A percentile compares a stretch with the other conserved stretches of the same genome.
phyloP scores from a whole-genome alignment of 192 early-diverging fungal genomes.

The Allomyces arbusculus region DNA sequence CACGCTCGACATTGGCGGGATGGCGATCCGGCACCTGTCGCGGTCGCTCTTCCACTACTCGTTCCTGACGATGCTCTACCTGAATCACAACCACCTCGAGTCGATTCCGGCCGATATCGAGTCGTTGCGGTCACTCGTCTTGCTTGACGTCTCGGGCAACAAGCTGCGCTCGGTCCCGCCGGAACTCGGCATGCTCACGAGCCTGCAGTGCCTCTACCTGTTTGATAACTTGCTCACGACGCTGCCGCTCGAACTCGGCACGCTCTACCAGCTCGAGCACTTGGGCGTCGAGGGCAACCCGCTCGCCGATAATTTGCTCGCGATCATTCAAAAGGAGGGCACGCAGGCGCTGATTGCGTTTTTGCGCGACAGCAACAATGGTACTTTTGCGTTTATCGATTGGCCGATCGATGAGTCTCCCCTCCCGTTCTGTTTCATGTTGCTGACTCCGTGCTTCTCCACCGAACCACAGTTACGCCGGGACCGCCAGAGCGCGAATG shows the following conservation, averaged over 20 bases:
- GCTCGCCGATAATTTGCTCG: constrained; percentile 55
- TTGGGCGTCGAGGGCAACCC: constrained; percentile 93
- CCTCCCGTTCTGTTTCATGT: no score
- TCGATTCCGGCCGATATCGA: constrained; percentile 49
- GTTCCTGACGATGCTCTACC: constrained; percentile 78
- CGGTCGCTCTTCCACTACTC: constrained; percentile 53
- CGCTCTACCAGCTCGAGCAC: constrained; percentile 67
- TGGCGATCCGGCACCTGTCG: constrained; percentile 68
- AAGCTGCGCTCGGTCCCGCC: constrained; percentile 57
- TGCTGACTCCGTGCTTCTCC: not conserved
- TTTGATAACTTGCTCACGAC: constrained; percentile 80
- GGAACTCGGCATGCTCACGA: constrained; percentile 67
- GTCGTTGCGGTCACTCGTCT: constrained; percentile 38
- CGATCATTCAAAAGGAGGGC: constrained; percentile 69
- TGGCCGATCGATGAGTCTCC: no score
- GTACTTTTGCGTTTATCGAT: not conserved
- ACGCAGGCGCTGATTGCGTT: constrained; percentile 60
- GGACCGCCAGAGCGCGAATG: constrained; percentile 76
- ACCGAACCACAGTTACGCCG: constrained; percentile 29
- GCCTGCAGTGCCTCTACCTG: constrained; percentile 57
- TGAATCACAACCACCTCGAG: constrained; percentile 88
- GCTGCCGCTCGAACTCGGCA: constrained; percentile 73
- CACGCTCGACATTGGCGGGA: constrained; percentile 81
- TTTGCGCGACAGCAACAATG: constrained; percentile 38
- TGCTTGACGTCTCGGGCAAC: constrained; percentile 80